Evolutionary conservation across 768 basidiomycete genomes (phyloP), one percentile per base, ranked within the genome.

Genomic region (Phanerodontia chrysosporium): DNA sequence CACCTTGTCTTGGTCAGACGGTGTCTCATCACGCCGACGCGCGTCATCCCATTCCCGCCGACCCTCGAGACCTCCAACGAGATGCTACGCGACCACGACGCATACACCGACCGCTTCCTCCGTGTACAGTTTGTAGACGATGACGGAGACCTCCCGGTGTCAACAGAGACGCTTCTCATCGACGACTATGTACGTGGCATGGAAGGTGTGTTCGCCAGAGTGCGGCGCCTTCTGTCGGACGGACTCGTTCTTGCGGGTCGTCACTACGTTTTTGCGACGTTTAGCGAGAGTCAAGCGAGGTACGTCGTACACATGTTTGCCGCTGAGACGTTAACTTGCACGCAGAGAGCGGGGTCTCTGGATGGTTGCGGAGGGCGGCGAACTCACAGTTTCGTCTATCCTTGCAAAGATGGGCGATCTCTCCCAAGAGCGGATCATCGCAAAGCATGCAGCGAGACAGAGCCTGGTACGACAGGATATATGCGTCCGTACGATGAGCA

Each of bases 61-160:
- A 29, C 45, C 1, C 14, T 5, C 6, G 60, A 62, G 49, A 58
- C 60, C 28, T 62, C 60, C 5, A 62, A 62, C 39, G 36, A 32
- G 10, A 36, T 62, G 32, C 45, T 62, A 10, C 49, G 56, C 2
- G 49, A 36, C 12, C 51, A 53, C 45, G 13, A 18, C 3, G 5
- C 18, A 3, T 54, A 53, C 25, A 12, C 49, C 32, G 60, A 62
- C 28, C 27, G 57, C 16, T 62, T 62, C 32, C 18, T 62, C 14
- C 56, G 60, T 27, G 60, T 62, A 29, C 60, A 62, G 44, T 62
- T 62, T 35, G 60, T 62, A 51, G 60, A 62, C 51, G 56, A 62
- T 53, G 51, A 54, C 29, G 60, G 60, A 24, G 60, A 62, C 24
- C 58, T 62, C 39, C 60, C 60, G 18, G 60, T 62, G n/a, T 54